Percentiles rank a stretch among this genome's conserved stretches.
Evolutionary conservation across 2,329 filamentous ascomycete genomes (phyloP).

Genomic region (Colletotrichum paranaense): DNA sequence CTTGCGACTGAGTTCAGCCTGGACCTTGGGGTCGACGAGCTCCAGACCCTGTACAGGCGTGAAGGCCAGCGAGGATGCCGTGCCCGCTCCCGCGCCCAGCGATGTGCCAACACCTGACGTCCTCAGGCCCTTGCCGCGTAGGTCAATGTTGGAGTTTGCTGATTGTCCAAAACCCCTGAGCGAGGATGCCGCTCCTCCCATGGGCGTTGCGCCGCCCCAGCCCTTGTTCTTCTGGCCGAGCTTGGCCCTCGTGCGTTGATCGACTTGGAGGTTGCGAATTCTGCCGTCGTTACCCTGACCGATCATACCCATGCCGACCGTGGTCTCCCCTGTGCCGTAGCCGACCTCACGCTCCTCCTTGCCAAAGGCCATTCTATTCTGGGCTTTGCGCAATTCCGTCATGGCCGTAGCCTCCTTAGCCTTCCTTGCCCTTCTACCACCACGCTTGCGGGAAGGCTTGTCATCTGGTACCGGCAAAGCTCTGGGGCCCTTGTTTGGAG

Average conservation of each 20-base stretch:
- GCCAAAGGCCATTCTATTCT: slow-evolving; percentile 95
- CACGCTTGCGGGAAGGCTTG: slow-evolving; percentile 92
- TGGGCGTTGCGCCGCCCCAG: slow-evolving; percentile 81
- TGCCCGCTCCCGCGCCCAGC: slow-evolving; percentile 65
- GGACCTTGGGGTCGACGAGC: slow-evolving; percentile 91
- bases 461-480: slow-evolving; percentile 94
- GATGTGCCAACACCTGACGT: slow-evolving; percentile 84
- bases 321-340: slow-evolving; percentile 87
- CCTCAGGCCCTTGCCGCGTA: slow-evolving; percentile 83
- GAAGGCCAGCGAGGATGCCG: slow-evolving; percentile 89
- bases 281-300: slow-evolving; percentile 89
- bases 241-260: slow-evolving; percentile 92
- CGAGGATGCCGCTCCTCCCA: slow-evolving; percentile 79
- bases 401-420: slow-evolving; percentile 97
- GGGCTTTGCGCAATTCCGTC: slow-evolving; percentile 95
- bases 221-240: slow-evolving; percentile 95
- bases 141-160: slow-evolving; percentile 70
- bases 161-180: slow-evolving; percentile 81
- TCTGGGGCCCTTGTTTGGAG: slow-evolving; percentile 87
- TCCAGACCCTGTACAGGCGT: slow-evolving; percentile 95
- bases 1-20: slow-evolving; percentile 89
- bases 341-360: slow-evolving; percentile 95
- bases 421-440: slow-evolving; percentile 88
- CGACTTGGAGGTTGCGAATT: slow-evolving; percentile 88
- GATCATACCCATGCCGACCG: slow-evolving; percentile 94